Evolutionary conservation across 1,284 basidiomycete species (phyloP).

Genomic region (Heterobasidion irregulare): DNA sequence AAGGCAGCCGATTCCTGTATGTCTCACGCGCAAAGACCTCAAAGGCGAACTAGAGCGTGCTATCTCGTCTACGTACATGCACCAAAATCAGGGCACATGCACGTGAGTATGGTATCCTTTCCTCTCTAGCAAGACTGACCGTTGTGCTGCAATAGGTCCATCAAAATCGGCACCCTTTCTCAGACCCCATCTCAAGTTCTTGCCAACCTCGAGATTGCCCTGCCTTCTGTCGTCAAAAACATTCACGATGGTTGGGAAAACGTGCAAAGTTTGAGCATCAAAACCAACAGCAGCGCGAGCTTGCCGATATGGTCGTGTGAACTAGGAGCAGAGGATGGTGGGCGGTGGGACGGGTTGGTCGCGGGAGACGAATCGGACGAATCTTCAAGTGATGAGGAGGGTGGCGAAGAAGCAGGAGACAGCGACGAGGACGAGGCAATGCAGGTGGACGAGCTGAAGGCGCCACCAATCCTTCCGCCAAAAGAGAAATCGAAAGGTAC

Average conservation of each 20-base stretch:
- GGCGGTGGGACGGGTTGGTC: conserved; percentile 52
- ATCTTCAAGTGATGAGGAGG: conserved; percentile 20
- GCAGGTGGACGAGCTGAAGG: conserved; percentile 4
- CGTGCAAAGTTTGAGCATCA: conserved; percentile 85
- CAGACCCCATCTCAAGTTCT: conserved; percentile 71
- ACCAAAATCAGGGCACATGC: conserved; percentile 88
- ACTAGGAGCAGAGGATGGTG: conserved; percentile 53
- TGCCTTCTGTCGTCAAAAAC: conserved; percentile 61
- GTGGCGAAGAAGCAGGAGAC: conserved; percentile 12
- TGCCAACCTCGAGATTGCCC: conserved; percentile 71
- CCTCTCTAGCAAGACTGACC: neutral
- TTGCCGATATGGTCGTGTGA: conserved; percentile 86
- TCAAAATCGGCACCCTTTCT: conserved; percentile 77
- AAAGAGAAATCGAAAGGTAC: conserved; percentile 28
- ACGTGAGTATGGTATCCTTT: conserved; percentile 45
- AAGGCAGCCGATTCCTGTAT: conserved; percentile 92
- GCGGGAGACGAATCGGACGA: conserved; percentile 24
- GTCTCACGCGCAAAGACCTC: conserved; percentile 77
- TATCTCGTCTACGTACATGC: conserved; percentile 89
- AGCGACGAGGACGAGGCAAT: conserved; percentile 14
- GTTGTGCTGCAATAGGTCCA: conserved; percentile 44
- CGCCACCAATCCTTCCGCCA: conserved; percentile 9
- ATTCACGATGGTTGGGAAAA: conserved; percentile 63
- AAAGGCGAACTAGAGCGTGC: conserved; percentile 88
- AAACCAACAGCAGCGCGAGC: conserved; percentile 80